Percentiles rank a stretch among this genome's conserved stretches.
Evolutionary conservation across 768 basidiomycete species (phyloP).

Genomic region (Phylloporus rhodoxanthus): DNA sequence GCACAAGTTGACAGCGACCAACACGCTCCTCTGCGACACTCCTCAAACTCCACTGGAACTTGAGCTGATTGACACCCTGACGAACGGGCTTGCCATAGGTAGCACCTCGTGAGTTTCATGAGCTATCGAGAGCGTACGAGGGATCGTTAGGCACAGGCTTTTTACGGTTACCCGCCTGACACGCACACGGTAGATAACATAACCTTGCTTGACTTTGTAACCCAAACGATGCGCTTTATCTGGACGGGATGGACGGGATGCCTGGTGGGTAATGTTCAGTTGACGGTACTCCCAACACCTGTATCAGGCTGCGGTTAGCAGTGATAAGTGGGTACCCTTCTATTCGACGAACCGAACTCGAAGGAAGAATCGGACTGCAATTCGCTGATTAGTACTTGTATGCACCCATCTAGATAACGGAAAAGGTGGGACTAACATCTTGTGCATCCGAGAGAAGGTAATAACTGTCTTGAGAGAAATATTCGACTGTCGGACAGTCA

Average conservation of each 20-base stretch:
- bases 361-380: conserved; percentile 92
- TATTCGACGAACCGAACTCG: conserved; percentile 72
- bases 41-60: conserved; percentile 90
- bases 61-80: conserved; percentile 99
- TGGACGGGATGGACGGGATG: conserved; percentile 94
- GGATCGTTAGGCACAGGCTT: conserved; percentile 81
- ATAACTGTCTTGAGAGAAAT: conserved; percentile 7
- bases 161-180: conserved; percentile 97
- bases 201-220: conserved; percentile 99
- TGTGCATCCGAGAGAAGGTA: conserved; percentile 14
- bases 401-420: conserved; percentile 67
- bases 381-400: conserved; percentile 97
- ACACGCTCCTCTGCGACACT: conserved; percentile 98
- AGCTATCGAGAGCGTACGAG: neutral
- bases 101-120: conserved; percentile 53
- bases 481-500: neutral
- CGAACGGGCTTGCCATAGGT: conserved; percentile 99
- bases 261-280: conserved; percentile 95
- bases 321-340: neutral
- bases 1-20: conserved; percentile 86
- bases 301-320: conserved; percentile 4
- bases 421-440: conserved; percentile 12
- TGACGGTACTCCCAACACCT: conserved; percentile 99
- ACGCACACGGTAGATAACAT: conserved; percentile 94
- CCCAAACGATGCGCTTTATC: conserved; percentile 98